A percentile compares a stretch with the other conserved stretches of the same genome.
These are phyloP conservation scores for Fusarium dimerum DNA, from an alignment of 2,329 filamentous ascomycete genomes.

Conservation along the genomic window DNA sequence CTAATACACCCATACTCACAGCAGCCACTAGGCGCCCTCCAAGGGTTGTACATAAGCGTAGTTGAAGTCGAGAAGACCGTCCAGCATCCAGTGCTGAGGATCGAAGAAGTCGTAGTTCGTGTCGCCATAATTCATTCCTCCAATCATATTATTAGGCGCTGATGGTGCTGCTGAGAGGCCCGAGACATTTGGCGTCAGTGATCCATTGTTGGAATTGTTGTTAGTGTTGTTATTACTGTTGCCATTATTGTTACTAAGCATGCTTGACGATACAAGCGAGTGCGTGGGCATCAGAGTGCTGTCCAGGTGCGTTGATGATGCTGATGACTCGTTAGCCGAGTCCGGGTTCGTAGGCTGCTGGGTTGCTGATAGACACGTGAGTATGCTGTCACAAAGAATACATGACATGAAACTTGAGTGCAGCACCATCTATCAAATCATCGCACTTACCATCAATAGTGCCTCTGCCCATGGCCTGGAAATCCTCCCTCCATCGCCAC, in stretches of 20 bases:
- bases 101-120: slow-evolving; percentile 87
- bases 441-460: slow-evolving; percentile 66
- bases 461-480: slow-evolving; percentile 69
- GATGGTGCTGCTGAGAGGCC: slow-evolving; percentile 43
- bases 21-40: slow-evolving; percentile 47
- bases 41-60: slow-evolving; percentile 61
- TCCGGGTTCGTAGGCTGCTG: slow-evolving; percentile 88
- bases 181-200: slow-evolving; percentile 52
- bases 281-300: slow-evolving; percentile 55
- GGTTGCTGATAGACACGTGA: slow-evolving; percentile 52
- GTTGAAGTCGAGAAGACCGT: slow-evolving; percentile 80
- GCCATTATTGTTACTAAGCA: slow-evolving; percentile 33
- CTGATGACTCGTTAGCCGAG: slow-evolving; percentile 71
- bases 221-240: too few relatives aligned
- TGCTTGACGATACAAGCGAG: slow-evolving; percentile 42
- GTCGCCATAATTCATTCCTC: slow-evolving; percentile 60
- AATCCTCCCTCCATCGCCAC: slow-evolving; percentile 84
- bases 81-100: slow-evolving; percentile 90
- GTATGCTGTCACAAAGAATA: slow-evolving; percentile 15
- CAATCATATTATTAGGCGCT: slow-evolving; percentile 49
- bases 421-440: slow-evolving; percentile 4
- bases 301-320: slow-evolving; percentile 66
- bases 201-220: slow-evolving; percentile 44
- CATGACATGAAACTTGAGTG: slow-evolving; percentile 14
- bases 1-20: too few relatives aligned